Evolutionary conservation across 331 rosid genomes (phyloP).

Genomic region (Phaseolus coccineus): DNA sequence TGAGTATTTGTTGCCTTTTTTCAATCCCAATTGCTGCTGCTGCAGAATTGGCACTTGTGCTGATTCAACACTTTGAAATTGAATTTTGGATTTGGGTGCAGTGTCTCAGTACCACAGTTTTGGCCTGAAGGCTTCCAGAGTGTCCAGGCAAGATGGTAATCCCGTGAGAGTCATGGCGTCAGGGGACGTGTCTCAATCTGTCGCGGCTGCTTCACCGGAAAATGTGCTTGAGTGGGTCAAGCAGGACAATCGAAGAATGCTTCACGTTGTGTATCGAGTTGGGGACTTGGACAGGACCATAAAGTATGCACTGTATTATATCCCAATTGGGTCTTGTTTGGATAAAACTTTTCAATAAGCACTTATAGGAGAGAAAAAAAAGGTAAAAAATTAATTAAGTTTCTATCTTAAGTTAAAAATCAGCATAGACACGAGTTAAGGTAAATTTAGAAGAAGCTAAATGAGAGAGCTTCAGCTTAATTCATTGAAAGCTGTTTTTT

Average conservation of each 20-base stretch:
- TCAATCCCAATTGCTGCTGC: not conserved
- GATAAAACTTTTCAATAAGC: not conserved
- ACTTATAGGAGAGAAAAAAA: not conserved
- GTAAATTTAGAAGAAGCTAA: not conserved
- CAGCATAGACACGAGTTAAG: not conserved
- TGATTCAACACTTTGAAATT: constrained; percentile 29
- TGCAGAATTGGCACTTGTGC: not conserved
- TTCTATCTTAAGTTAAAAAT: not conserved
- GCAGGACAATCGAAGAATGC: constrained; percentile 83
- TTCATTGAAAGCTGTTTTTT: not conserved
- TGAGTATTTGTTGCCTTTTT: not conserved
- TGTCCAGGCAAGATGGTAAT: constrained; percentile 61
- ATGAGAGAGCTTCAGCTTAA: not conserved
- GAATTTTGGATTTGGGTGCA: constrained; percentile 48
- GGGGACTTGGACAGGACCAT: constrained; percentile 97
- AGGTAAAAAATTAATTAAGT: not conserved
- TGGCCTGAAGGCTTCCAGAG: constrained; percentile 59
- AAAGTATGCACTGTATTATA: constrained; percentile 54
- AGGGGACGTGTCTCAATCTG: constrained; percentile 60
- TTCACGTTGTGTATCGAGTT: constrained; percentile 94
- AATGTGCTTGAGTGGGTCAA: constrained; percentile 94
- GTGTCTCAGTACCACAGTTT: constrained; percentile 61
- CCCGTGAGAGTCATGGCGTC: constrained; percentile 52
- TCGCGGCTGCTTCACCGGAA: constrained; percentile 66
- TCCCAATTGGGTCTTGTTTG: not conserved